Base-by-base conservation (phyloP, 1,284 basidiomycete genomes). In the Cutaneotrichosporon cutaneum region DNA sequence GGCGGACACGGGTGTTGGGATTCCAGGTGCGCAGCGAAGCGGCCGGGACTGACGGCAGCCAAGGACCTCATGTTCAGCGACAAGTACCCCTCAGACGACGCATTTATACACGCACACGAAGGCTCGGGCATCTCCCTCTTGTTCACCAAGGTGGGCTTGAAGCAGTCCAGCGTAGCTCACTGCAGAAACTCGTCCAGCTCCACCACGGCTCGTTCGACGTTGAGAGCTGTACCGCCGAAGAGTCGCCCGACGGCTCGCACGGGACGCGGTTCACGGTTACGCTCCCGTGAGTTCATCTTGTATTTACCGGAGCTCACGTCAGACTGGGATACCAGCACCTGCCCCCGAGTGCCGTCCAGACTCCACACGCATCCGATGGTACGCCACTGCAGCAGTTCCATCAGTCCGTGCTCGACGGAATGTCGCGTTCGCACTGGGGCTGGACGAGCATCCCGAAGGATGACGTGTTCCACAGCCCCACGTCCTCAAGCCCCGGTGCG, bases 1-100 rank as follows among this genome's bases (percentile, higher is more conserved):
- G 10, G 56, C 63, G 22, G 81, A 82, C 60, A 79, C 77, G 1
- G 81, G 81, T 7, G 72, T 80, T 10, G 81, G 81, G 11, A 81
- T 81, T n/a, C 75, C 77, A n/a, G 22, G 35, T 54, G 21, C 22
- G 52, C 26, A 5, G 11, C 5, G 30, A 18, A 18, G 5, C 30
- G 27, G 16, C n/a, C 27, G 21, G 11, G 10, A 32, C 39, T 61
- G 11, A 60, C 56, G 14, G 24, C 52, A 69, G 70, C 65, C 2
- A 66, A 70, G 2, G 76, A 81, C 51, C 67, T 77, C 14, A 56
- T 63, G 32, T 63, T 80, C n/a, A 73, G 72, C 8, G 79, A 81
- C 44, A 71, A 80, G 0, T 81, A 80, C 66, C 75, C 78, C 56
- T 73, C 79, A 2, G 77, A 79, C 11, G 68, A 76, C 26, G 70